Evolutionary conservation across 116 monocot genomes (phyloP).

Genomic region (Dioscorea cayenensis): DNA sequence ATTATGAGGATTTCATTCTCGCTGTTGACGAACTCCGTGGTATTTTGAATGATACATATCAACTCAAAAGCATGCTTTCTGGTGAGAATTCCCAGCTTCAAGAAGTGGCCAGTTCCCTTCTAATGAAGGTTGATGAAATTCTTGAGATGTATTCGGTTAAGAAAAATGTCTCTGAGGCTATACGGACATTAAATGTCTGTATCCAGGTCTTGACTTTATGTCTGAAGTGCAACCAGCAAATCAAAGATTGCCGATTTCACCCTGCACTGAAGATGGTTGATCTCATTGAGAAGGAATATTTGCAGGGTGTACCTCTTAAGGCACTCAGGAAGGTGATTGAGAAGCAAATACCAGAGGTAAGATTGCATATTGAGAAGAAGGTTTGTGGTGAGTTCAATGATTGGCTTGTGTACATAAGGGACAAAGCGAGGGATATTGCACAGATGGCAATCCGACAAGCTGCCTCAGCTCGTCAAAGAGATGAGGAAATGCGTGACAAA

Average conservation of each 20-base stretch:
- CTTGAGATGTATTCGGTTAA: slow-evolving; percentile 61
- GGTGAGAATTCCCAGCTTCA: slow-evolving; percentile 64
- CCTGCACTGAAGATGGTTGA: slow-evolving; percentile 64
- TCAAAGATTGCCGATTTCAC: slow-evolving; percentile 45
- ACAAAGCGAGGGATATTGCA: slow-evolving; percentile 62
- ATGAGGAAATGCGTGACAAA: slow-evolving; percentile 49
- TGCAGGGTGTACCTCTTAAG: slow-evolving; percentile 43
- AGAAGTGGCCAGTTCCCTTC: slow-evolving; percentile 45
- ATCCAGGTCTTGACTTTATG: slow-evolving; percentile 54
- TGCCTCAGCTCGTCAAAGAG: slow-evolving; percentile 64
- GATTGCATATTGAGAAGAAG: slow-evolving; percentile 69
- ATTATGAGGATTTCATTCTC: slow-evolving; percentile 87
- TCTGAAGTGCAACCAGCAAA: slow-evolving; percentile 46
- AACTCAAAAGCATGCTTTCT: slow-evolving; percentile 56
- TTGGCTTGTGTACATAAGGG: slow-evolving; percentile 75
- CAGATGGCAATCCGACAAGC: slow-evolving; percentile 72
- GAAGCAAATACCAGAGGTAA: slow-evolving; percentile 68
- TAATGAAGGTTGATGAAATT: slow-evolving; percentile 69
- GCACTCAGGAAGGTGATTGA: slow-evolving; percentile 50
- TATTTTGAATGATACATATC: slow-evolving; percentile 79
- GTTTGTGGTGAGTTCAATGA: slow-evolving; percentile 76
- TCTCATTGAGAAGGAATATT: slow-evolving; percentile 52
- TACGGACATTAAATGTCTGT: slow-evolving; percentile 47
- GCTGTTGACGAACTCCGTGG: slow-evolving; percentile 90
- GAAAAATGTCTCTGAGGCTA: slow-evolving; percentile 59